phyloP scores from a whole-genome alignment of 176 grass and related monocot species.

The Miscanthus lutarioriparius region DNA sequence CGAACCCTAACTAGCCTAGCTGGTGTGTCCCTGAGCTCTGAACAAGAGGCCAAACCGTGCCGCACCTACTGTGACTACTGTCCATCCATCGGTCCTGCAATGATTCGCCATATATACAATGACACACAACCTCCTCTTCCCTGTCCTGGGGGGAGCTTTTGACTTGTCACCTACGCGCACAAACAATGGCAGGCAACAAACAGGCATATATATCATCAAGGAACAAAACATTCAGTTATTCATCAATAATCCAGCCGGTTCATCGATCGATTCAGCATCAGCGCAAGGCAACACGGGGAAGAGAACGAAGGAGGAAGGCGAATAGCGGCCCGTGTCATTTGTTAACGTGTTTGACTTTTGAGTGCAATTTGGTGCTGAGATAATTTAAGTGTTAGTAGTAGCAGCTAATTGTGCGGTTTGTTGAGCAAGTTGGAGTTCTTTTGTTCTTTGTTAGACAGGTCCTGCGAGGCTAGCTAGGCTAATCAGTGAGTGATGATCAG shows the following conservation, averaged over 20 bases:
- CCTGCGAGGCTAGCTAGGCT: constrained; percentile 26
- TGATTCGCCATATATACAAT: background rate
- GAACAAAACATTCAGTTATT: constrained; percentile 19
- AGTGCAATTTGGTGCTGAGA: constrained; percentile 26
- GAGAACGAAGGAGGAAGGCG: constrained; percentile 34
- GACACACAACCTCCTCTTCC: constrained; percentile 29
- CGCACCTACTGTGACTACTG: constrained; percentile 20
- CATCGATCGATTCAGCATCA: constrained; percentile 25
- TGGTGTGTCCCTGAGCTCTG: constrained; percentile 31
- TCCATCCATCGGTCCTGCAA: constrained; percentile 3
- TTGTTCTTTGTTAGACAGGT: constrained; percentile 26
- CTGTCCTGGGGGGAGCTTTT: constrained; percentile 41
- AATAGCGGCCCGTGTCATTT: constrained; percentile 34
- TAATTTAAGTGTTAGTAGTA: constrained; percentile 10
- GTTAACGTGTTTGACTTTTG: constrained; percentile 66
- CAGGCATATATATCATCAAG: background rate
- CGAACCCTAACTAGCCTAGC: constrained; percentile 29
- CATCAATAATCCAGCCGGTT: background rate
- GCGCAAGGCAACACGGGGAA: constrained; percentile 31
- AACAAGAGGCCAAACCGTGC: constrained; percentile 39
- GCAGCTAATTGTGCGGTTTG: constrained; percentile 56
- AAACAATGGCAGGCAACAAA: constrained; percentile 3
- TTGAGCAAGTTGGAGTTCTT: constrained; percentile 29
- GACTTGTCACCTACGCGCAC: constrained; percentile 53
- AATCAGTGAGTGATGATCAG: constrained; percentile 48